Conservation (phyloP, 495 filamentous ascomycete species). For the Diplogelasinospora grovesii region DNA sequence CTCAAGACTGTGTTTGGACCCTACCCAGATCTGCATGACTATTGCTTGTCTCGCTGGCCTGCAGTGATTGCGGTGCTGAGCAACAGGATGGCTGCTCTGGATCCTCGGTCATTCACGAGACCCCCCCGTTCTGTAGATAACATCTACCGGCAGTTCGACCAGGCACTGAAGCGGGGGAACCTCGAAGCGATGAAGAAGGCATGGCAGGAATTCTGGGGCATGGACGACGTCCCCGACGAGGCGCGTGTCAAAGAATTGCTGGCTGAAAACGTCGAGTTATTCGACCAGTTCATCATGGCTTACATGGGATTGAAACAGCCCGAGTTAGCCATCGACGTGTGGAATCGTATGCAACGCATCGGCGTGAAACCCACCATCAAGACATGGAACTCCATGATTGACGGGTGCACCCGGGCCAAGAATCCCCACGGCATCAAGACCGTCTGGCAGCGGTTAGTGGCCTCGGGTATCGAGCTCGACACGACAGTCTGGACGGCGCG, state of each 20-base stretch:
- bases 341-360: slow-evolving; percentile 49
- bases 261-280: slow-evolving; percentile 28
- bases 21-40: no score
- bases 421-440: slow-evolving; percentile 46
- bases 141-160: slow-evolving; percentile 11
- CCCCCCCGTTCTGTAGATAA: not conserved
- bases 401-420: slow-evolving; percentile 43
- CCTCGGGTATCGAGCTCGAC: slow-evolving; percentile 49
- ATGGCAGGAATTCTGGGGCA: slow-evolving; percentile 29
- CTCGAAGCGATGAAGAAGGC: slow-evolving; percentile 13
- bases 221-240: slow-evolving; percentile 13
- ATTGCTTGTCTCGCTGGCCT: no score
- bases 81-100: no score
- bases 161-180: slow-evolving; percentile 14
- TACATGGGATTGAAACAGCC: slow-evolving; percentile 44
- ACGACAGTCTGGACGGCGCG: slow-evolving; percentile 52
- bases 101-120: no score
- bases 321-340: slow-evolving; percentile 47
- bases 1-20: no score
- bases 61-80: no score
- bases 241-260: slow-evolving; percentile 13
- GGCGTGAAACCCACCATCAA: slow-evolving; percentile 45
- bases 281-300: slow-evolving; percentile 48
- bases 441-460: slow-evolving; percentile 52
- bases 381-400: slow-evolving; percentile 60